Conservation (phyloP, 176 grass and related monocot species). For the Triticum aestivum region DNA sequence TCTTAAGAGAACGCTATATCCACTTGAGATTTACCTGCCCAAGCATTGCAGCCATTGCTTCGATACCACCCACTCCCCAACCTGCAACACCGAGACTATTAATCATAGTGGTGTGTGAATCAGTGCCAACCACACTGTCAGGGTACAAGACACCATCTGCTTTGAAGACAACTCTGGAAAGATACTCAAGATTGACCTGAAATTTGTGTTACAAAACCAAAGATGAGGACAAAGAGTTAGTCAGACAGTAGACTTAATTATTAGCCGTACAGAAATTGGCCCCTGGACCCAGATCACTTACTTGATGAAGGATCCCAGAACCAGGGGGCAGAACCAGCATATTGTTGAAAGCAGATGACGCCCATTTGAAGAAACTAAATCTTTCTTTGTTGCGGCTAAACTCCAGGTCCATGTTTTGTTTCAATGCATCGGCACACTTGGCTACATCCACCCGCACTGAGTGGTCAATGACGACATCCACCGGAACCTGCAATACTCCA, state of each 20-base stretch:
- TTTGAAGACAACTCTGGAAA: slow-evolving; percentile 91
- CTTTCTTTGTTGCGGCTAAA: slow-evolving; percentile 90
- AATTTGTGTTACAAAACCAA: slow-evolving; percentile 18
- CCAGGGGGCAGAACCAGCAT: slow-evolving; percentile 95
- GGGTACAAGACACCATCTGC: slow-evolving; percentile 68
- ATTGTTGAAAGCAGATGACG: slow-evolving; percentile 87
- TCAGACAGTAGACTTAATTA: not conserved
- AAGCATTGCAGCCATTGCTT: slow-evolving; percentile 93
- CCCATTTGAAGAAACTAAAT: slow-evolving; percentile 97
- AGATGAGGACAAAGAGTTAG: not conserved
- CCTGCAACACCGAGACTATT: slow-evolving; percentile 95
- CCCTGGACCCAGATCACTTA: slow-evolving; percentile 18
- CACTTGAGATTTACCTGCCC: slow-evolving; percentile 66
- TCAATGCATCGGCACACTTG: slow-evolving; percentile 74
- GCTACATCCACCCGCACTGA: slow-evolving; percentile 98
- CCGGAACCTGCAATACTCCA: slow-evolving; percentile 61
- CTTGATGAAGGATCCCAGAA: slow-evolving; percentile 97
- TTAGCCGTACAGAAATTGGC: not conserved
- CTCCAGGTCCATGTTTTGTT: slow-evolving; percentile 84
- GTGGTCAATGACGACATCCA: slow-evolving; percentile 96
- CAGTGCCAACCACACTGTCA: slow-evolving; percentile 92
- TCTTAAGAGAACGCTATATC: not conserved
- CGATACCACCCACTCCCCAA: slow-evolving; percentile 96
- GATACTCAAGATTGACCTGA: slow-evolving; percentile 95
- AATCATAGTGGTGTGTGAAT: slow-evolving; percentile 98